Evolutionary conservation across 1,139 yeast genomes (phyloP), one percentile per base, ranked within the genome.

Genomic region (Eremothecium gossypii): DNA sequence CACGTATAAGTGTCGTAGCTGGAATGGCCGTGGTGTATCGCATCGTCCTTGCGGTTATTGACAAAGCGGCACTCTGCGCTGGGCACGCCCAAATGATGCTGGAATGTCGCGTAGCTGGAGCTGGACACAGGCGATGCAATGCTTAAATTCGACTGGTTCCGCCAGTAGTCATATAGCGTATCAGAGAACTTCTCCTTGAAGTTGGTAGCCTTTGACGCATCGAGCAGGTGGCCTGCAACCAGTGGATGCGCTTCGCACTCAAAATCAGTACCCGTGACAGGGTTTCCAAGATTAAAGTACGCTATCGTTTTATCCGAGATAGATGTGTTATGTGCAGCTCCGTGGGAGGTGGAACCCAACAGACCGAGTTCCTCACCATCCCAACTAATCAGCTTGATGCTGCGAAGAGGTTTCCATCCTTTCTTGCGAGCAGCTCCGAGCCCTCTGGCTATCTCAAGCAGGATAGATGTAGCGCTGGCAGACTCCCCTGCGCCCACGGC

Each of bases 1-100:
- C 83, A 79, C 44, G 70, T 59, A 41, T 66, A 65, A 7, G 80
- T 71, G 53, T 80, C 86, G 53, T 69, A 78, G 42, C 69, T 70
- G 7, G 87, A 79, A 56, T 79, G 79, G 43, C 67, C 64, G 48
- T 77, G 83, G 48, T 72, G 70, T 8, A 77, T 64, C 36, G 74
- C 73, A 52, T 69, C 70, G 3, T 43, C 41, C 1, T 38, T 30
- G 1, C 54, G 58, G 48, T 65, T 51, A n/a, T 50, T 54, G 4
- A 41, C 44, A 49, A 71, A 74, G 10, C 68, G 68, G 45, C 73
- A 55, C 33, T 65, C 61, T 2, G 71, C 58, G 1, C 74, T 65
- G 1, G 80, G 78, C 9, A 75, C 64, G 1, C 78, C 79, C 36
- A 74, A 47, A 50, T 69, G 69, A 48, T 67, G 63, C 49, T 74